Evolutionary conservation across 2,329 filamentous ascomycete genomes (phyloP).

Genomic region (Phialophora expanda): DNA sequence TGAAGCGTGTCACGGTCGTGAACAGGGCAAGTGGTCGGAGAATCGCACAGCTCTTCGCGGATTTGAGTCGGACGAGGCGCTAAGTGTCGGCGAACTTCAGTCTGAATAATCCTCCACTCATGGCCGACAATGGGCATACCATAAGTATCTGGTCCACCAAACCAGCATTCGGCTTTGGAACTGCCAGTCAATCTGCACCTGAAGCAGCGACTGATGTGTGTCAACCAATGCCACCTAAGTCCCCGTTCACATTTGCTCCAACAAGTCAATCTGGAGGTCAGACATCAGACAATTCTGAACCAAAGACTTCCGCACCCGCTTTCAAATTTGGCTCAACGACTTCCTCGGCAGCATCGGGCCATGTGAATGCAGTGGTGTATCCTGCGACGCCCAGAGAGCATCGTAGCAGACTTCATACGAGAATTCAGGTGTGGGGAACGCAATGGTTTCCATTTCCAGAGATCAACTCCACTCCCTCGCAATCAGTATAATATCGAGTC

Average conservation of each 20-base stretch:
- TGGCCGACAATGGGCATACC: no score
- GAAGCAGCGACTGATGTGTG: background rate
- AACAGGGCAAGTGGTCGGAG: conserved; percentile 67
- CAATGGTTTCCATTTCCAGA: no score
- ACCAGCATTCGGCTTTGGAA: conserved; percentile 23
- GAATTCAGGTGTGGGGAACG: no score
- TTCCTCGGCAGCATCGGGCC: background rate
- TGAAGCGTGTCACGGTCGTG: conserved; percentile 74
- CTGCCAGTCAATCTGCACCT: conserved; percentile 2
- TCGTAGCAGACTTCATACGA: no score
- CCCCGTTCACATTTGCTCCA: conserved; percentile 25
- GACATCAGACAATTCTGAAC: background rate
- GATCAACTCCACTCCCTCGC: no score
- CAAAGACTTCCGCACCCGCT: background rate
- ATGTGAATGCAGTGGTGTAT: no score
- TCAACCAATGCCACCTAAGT: conserved; percentile 11
- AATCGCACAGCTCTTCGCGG: conserved; percentile 54
- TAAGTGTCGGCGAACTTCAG: no score
- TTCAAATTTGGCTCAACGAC: conserved; percentile 14
- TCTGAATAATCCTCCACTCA: no score
- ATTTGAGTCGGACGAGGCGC: no score
- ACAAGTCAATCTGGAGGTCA: conserved; percentile 7
- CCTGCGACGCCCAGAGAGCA: no score
- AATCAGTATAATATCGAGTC: no score
- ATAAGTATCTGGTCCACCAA: no score